Percentiles rank a stretch among this genome's conserved stretches.
phyloP scores from a whole-genome alignment of 2,329 filamentous ascomycete species.

The Harringtonia aguacate region DNA sequence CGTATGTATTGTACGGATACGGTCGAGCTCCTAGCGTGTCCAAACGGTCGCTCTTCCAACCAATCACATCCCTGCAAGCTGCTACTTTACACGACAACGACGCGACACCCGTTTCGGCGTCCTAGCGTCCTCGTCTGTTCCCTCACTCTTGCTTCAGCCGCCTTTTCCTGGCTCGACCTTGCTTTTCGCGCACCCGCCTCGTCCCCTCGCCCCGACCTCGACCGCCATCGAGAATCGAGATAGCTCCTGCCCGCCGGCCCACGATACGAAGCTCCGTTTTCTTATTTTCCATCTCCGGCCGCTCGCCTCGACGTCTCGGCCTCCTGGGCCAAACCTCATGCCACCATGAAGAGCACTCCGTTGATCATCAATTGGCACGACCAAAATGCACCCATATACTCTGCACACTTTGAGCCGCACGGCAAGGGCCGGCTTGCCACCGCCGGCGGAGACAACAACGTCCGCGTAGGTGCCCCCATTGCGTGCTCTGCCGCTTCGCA shows the following conservation, averaged over 20 bases:
- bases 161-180: neutral
- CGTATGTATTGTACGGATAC: no score
- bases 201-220: no score
- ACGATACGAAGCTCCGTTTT: no score
- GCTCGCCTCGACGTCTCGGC: neutral
- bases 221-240: no score
- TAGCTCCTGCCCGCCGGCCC: no score
- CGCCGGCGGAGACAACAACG: conserved; percentile 91
- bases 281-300: neutral
- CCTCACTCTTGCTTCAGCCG: neutral
- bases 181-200: neutral
- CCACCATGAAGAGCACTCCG: conserved; percentile 85
- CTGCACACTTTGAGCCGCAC: conserved; percentile 87
- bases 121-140: neutral
- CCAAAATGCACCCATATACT: conserved; percentile 93
- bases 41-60: neutral
- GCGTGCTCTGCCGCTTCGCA: neutral
- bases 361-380: conserved; percentile 99
- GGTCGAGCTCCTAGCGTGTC: conserved; percentile 7
- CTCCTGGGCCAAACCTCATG: conserved; percentile 9
- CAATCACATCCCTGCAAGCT: conserved; percentile 7
- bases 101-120: conserved; percentile 5
- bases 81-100: conserved; percentile 12
- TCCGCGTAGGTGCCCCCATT: conserved; percentile 54
- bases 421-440: conserved; percentile 89